These are phyloP conservation scores for Hsuehochloa calcarea DNA, from an alignment of 176 grass and related monocot species.

Conservation along the genomic window DNA sequence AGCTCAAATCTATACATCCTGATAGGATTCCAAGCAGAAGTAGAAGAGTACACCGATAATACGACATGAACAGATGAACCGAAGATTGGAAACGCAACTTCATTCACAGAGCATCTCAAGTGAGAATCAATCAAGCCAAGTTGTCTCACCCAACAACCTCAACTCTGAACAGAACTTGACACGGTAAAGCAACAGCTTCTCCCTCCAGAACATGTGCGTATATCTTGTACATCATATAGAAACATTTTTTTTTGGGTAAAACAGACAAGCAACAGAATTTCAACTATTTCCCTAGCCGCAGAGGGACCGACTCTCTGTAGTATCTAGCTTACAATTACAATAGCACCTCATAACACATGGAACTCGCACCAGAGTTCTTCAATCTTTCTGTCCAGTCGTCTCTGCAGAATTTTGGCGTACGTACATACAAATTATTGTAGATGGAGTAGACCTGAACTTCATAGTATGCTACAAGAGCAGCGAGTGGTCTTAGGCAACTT, in stretches of 20 bases:
- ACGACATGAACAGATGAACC: neutral
- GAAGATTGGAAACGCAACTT: neutral
- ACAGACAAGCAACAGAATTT: slow-evolving; percentile 13
- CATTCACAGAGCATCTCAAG: slow-evolving; percentile 2
- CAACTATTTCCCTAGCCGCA: slow-evolving; percentile 35
- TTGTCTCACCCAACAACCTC: slow-evolving; percentile 1
- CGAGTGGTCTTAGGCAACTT: slow-evolving; percentile 65
- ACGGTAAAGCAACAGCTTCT: slow-evolving; percentile 28
- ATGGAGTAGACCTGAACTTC: neutral
- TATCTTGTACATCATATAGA: slow-evolving; percentile 53
- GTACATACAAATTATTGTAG: slow-evolving; percentile 38
- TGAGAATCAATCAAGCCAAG: neutral
- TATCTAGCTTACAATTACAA: slow-evolving; percentile 55
- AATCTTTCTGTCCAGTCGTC: slow-evolving; percentile 11
- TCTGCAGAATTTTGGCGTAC: slow-evolving; percentile 14
- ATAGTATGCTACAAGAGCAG: slow-evolving; percentile 65
- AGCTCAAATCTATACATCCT: neutral
- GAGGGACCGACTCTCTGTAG: slow-evolving; percentile 43
- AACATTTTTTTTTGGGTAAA: slow-evolving; percentile 45
- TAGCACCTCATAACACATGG: slow-evolving; percentile 44
- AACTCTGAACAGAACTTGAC: slow-evolving; percentile 16
- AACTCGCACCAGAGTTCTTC: neutral
- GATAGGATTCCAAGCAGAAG: neutral
- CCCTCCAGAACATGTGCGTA: slow-evolving; percentile 21
- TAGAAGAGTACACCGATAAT: neutral